These are phyloP conservation scores for Saccharomycopsis sp. DNA, from an alignment of 805 yeast genomes.

Conservation along the genomic window DNA sequence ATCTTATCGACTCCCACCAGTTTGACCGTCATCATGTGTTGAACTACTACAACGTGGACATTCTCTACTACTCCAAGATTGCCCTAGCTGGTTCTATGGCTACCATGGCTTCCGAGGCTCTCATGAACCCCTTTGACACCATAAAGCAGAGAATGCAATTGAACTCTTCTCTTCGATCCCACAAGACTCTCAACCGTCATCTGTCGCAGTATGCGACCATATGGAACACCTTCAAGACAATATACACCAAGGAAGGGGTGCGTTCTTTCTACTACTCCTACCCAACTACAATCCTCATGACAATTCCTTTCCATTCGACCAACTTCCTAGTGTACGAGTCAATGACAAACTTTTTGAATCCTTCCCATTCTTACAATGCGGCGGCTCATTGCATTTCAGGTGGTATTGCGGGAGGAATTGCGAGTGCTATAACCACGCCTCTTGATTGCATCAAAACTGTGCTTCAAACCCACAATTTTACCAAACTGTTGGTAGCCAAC, in stretches of 20 bases:
- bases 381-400: constrained; percentile 88
- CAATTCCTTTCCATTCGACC: constrained; percentile 89
- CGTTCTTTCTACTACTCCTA: constrained; percentile 82
- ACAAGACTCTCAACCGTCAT: constrained; percentile 18
- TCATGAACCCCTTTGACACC: constrained; percentile 97
- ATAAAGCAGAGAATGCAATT: constrained; percentile 92
- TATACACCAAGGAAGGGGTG: constrained; percentile 59
- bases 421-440: constrained; percentile 94
- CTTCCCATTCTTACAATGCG: constrained; percentile 75
- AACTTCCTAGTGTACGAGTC: constrained; percentile 91
- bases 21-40: constrained; percentile 53
- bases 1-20: constrained; percentile 31
- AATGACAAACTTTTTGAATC: constrained; percentile 68
- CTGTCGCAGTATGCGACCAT: constrained; percentile 14
- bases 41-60: constrained; percentile 28
- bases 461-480: constrained; percentile 51
- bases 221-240: constrained; percentile 36
- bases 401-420: constrained; percentile 88
- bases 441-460: constrained; percentile 90
- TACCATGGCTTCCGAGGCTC: constrained; percentile 82
- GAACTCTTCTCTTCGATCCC: constrained; percentile 22
- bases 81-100: constrained; percentile 84
- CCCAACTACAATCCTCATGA: constrained; percentile 88
- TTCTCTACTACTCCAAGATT: constrained; percentile 19
- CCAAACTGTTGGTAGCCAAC: background rate